phyloP scores from a whole-genome alignment of 2,329 filamentous ascomycete genomes.

The Ophiostoma populinum region DNA sequence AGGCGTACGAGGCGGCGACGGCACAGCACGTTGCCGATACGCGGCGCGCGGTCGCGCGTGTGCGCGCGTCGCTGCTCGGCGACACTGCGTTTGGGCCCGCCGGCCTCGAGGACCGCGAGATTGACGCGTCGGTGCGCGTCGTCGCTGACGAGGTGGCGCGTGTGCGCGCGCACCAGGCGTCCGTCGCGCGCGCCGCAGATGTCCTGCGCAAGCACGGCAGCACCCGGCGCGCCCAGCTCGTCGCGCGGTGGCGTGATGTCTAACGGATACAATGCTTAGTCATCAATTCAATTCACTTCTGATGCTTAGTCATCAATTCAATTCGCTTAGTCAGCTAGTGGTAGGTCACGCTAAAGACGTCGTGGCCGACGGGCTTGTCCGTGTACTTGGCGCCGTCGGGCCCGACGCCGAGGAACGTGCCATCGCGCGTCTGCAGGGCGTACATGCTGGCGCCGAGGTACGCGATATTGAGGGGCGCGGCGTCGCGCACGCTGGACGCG shows the following conservation, averaged over 20 bases:
- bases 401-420: constrained; percentile 12
- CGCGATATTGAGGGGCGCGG: constrained; percentile 13
- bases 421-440: constrained; percentile 14
- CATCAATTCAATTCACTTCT: neutral
- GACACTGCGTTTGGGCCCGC: constrained; percentile 33
- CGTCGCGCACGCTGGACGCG: constrained; percentile 10
- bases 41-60: constrained; percentile 27
- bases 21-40: constrained; percentile 28
- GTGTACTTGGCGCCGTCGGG: constrained; percentile 11
- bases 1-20: constrained; percentile 28
- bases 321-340: constrained; percentile 5
- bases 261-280: neutral
- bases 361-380: constrained; percentile 9
- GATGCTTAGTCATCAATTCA: neutral
- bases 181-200: no score
- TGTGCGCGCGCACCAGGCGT: constrained; percentile 22
- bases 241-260: constrained; percentile 22
- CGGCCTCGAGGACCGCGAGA: constrained; percentile 33
- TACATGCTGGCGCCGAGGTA: constrained; percentile 14
- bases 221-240: constrained; percentile 30
- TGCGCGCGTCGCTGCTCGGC: constrained; percentile 33
- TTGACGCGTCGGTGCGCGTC: constrained; percentile 31
- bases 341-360: constrained; percentile 14
- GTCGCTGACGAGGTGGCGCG: constrained; percentile 27
- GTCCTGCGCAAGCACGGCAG: constrained; percentile 22